phyloP scores from a whole-genome alignment of 2,329 filamentous ascomycete species.

The Tolypocladium ovalisporum region DNA sequence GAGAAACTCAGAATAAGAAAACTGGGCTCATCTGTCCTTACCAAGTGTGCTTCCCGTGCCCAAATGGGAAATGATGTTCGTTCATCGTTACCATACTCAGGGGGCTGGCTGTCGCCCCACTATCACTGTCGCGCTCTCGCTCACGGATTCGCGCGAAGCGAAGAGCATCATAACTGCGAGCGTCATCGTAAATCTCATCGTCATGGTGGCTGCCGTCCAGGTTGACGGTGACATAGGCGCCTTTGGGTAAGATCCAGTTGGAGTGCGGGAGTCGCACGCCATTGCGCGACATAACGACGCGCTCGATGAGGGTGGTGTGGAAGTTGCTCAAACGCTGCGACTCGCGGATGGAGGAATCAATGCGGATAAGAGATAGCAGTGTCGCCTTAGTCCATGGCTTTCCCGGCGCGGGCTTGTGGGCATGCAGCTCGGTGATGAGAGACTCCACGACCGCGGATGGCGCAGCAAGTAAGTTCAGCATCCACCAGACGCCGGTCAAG shows the following conservation, averaged over 20 bases:
- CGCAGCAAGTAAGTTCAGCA: conserved; percentile 34
- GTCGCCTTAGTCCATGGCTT: conserved; percentile 33
- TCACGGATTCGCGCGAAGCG: conserved; percentile 35
- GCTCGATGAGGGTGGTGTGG: conserved; percentile 30
- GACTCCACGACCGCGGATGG: conserved; percentile 19
- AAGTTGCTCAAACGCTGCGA: conserved; percentile 39
- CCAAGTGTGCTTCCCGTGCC: conserved; percentile 44
- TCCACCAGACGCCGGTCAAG: conserved; percentile 33
- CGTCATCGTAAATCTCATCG: conserved; percentile 27
- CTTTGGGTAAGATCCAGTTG: conserved; percentile 25
- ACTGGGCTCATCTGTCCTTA: conserved; percentile 9
- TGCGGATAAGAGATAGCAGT: conserved; percentile 29
- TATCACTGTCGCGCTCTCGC: conserved; percentile 19
- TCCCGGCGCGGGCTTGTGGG: conserved; percentile 14
- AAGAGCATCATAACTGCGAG: conserved; percentile 35
- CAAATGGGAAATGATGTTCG: conserved; percentile 40
- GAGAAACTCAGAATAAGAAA: not conserved
- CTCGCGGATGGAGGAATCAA: conserved; percentile 43
- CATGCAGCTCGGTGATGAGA: conserved; percentile 29
- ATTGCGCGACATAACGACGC: conserved; percentile 31
- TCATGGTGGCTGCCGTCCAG: conserved; percentile 35
- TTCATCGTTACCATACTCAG: conserved; percentile 43
- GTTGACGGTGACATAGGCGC: conserved; percentile 31
- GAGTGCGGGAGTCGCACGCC: conserved; percentile 27
- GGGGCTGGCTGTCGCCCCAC: conserved; percentile 13